Base-by-base conservation (phyloP, 2,329 filamentous ascomycete species). In the Elsinoe australis region DNA sequence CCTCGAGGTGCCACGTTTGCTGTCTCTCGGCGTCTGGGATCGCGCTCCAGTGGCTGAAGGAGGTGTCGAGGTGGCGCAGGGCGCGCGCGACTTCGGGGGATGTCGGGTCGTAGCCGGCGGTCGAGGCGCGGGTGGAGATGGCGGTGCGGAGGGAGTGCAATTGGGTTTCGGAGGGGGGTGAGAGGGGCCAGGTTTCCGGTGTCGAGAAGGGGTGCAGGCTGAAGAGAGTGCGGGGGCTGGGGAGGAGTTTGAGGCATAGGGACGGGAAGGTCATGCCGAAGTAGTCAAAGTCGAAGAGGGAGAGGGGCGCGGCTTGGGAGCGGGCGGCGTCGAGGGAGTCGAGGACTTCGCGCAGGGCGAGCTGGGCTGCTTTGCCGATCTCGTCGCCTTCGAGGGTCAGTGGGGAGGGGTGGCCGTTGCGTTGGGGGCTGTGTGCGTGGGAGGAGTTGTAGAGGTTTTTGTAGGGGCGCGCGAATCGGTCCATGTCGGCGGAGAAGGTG, bases 191-290 rank as follows among this genome's bases (percentile, higher is more conserved):
- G 0, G 87, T 92, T 2, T 82, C 79, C 15, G 79, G 73, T 0
- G 83, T 87, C 1, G 87, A 73, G 58, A 94, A 83, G 22, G 88
- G 87, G 5, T 83, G 86, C 0, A 82, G 78, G 7, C 86, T 84
- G 67, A 89, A 90, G 5, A 95, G 72, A 0, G 87, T 92, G 3
- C 86, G 82, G 2, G 89, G 87, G 7, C 85, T 75, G 28, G 84
- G 79, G 1, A 96, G 78, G 55, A 90, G 83, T 54, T 84, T 85
- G 8, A 95, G 76, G 28, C 83, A 87, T 32, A 96, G 75, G 5
- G 85, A 82, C 5, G 89, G 87, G 59, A 95, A 95, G 51, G 87
- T 87, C 62, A 94, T 79, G 4, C 84, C 75, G 52, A 89, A 78
- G 26, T 90, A 84, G 55, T 95, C 86, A 67, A 95, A 94, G 55